Evolutionary conservation across 768 basidiomycete genomes (phyloP).

Genomic region (Tricholoma furcatifolium): DNA sequence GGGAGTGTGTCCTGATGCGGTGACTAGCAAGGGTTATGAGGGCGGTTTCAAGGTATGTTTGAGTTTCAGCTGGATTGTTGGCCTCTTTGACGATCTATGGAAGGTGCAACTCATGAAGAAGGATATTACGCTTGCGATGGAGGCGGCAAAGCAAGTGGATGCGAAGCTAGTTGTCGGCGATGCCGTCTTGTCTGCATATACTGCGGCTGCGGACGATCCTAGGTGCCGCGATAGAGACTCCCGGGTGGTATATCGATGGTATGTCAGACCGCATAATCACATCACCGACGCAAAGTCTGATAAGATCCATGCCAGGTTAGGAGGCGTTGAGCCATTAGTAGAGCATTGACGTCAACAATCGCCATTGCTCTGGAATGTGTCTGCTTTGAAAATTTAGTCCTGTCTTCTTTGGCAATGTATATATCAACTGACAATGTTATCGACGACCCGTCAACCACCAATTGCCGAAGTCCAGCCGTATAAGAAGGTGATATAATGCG

Average conservation of each 20-base stretch:
- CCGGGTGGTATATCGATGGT: constrained; percentile 42
- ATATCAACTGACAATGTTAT: constrained; percentile 1
- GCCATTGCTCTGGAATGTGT: background rate
- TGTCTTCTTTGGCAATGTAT: background rate
- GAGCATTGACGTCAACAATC: constrained; percentile 2
- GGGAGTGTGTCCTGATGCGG: constrained; percentile 41
- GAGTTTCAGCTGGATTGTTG: background rate
- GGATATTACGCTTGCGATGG: constrained; percentile 38
- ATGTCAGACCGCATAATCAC: background rate
- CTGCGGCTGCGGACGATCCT: constrained; percentile 37
- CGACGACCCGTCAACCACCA: constrained; percentile 48
- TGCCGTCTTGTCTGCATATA: constrained; percentile 35
- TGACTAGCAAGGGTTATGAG: constrained; percentile 40
- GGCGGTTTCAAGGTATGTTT: constrained; percentile 39
- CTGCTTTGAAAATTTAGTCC: background rate
- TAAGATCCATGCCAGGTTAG: constrained; percentile 22
- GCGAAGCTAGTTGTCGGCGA: constrained; percentile 41
- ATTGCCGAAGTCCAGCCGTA: constrained; percentile 50
- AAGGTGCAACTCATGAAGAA: constrained; percentile 47
- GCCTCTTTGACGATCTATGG: background rate
- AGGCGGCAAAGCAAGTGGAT: constrained; percentile 33
- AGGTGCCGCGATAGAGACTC: constrained; percentile 37
- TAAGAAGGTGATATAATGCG: constrained; percentile 52
- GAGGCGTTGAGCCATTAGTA: constrained; percentile 29
- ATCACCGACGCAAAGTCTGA: no score